Conservation (phyloP, 441 rosid species). For the Dalechampia spathulata region DNA sequence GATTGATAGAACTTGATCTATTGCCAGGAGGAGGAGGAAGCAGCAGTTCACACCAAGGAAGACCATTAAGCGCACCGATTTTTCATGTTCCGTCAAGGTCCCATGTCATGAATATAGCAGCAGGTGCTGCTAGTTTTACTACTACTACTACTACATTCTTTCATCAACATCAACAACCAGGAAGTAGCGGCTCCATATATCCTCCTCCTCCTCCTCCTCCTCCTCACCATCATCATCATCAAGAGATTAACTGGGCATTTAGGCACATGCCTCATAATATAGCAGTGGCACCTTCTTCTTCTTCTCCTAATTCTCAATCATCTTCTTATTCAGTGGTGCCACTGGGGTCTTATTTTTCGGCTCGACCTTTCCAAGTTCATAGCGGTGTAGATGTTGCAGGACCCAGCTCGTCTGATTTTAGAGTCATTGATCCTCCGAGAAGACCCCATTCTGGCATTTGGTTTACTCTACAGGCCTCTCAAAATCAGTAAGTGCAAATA, state of each 20-base stretch:
- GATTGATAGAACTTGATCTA: conserved; percentile 71
- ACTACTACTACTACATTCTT: conserved; percentile 37
- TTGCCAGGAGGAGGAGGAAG: conserved; percentile 42
- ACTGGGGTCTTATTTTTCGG: conserved; percentile 45
- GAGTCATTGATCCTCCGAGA: conserved; percentile 72
- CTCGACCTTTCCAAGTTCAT: conserved; percentile 48
- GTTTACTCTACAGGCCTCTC: conserved; percentile 87
- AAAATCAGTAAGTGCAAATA: conserved; percentile 74
- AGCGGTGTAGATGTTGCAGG: conserved; percentile 49
- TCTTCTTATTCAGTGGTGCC: conserved; percentile 49
- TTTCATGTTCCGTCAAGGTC: conserved; percentile 24
- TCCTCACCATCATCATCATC: conserved; percentile 25
- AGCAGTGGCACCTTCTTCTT: conserved; percentile 29
- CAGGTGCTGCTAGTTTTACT: conserved; percentile 21
- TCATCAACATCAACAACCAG: conserved; percentile 48
- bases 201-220: too few species aligned
- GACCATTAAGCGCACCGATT: conserved; percentile 18
- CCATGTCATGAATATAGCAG: conserved; percentile 16
- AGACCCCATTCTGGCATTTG: conserved; percentile 92
- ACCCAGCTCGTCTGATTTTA: conserved; percentile 49
- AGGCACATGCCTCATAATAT: conserved; percentile 38
- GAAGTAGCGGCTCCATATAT: conserved; percentile 33
- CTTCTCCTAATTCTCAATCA: conserved; percentile 12
- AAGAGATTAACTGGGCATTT: conserved; percentile 60
- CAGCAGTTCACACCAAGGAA: conserved; percentile 20